A percentile compares a stretch with the other conserved stretches of the same genome.
phyloP scores from a whole-genome alignment of 306 rosid genomes.

The Pyrus bretschneideri region DNA sequence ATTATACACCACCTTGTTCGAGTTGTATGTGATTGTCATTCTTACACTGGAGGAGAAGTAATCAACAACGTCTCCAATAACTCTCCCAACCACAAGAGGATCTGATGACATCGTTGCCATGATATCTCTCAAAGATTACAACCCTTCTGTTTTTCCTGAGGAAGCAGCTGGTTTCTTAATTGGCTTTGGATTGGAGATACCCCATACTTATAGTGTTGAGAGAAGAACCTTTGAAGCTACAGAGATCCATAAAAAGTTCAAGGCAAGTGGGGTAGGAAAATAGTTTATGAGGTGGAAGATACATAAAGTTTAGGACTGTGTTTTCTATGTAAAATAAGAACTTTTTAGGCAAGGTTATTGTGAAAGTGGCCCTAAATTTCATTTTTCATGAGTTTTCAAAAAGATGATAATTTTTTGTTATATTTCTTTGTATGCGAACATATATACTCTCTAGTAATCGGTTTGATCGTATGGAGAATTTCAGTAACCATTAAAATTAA shows the following conservation, averaged over 20 bases:
- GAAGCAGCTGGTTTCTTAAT: constrained; percentile 9
- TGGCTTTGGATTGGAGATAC: constrained; percentile 12
- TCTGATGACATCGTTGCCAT: constrained; percentile 38
- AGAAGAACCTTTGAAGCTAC: background rate
- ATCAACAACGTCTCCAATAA: constrained; percentile 81
- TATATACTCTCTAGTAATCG: too few species aligned
- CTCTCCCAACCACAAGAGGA: constrained; percentile 71
- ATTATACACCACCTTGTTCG: constrained; percentile 57
- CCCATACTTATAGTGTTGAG: constrained; percentile 40
- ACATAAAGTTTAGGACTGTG: background rate
- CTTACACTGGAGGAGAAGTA: constrained; percentile 40
- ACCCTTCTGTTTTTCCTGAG: background rate
- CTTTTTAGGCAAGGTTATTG: too few species aligned
- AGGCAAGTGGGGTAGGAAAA: background rate
- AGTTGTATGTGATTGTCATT: constrained; percentile 49
- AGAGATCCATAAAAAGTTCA: constrained; percentile 4
- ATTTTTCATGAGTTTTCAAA: too few species aligned
- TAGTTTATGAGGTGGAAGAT: constrained; percentile 17
- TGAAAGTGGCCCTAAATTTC: too few species aligned
- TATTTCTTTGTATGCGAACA: too few species aligned
- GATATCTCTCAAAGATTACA: background rate
- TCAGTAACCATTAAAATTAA: too few species aligned
- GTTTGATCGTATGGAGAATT: too few species aligned
- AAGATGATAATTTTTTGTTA: too few species aligned
- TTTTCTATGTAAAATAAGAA: background rate